phyloP scores from a whole-genome alignment of 1,284 basidiomycete genomes.

The Heterobasidion parviporum region DNA sequence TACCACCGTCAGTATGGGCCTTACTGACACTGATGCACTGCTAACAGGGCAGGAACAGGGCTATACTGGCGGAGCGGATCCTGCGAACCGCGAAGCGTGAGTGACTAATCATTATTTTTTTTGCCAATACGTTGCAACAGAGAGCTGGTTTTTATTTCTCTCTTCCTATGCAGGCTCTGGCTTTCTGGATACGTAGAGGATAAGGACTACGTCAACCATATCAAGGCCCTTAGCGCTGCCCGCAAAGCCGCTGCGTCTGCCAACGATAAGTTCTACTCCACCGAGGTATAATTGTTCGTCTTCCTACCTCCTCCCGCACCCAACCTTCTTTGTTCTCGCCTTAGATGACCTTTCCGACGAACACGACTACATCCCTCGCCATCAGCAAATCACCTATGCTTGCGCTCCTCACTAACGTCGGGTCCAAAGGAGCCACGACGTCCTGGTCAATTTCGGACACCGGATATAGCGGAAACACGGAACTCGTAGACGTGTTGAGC shows the following conservation, averaged over 20 bases:
- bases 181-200: conserved; percentile 39
- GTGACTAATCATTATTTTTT: conserved; percentile 13
- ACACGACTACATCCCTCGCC: conserved; percentile 39
- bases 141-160: not conserved
- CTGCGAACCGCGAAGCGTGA: conserved; percentile 52
- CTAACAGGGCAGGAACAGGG: conserved; percentile 34
- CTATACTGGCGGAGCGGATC: conserved; percentile 30
- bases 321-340: not conserved
- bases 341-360: conserved; percentile 41
- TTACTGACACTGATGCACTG: no score
- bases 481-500: conserved; percentile 55
- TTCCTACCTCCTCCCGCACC: conserved; percentile 10
- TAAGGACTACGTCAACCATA: conserved; percentile 42
- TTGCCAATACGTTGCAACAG: not conserved
- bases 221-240: conserved; percentile 50
- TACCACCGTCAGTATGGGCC: not conserved
- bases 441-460: conserved; percentile 36
- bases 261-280: conserved; percentile 40
- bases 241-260: conserved; percentile 47
- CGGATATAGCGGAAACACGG: conserved; percentile 36
- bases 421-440: conserved; percentile 24
- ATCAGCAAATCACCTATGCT: conserved; percentile 62
- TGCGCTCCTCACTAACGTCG: conserved; percentile 58
- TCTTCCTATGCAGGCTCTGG: conserved; percentile 40
- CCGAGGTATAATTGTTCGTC: conserved; percentile 25